Evolutionary conservation across 2,329 filamentous ascomycete species (phyloP), one percentile per base, ranked within the genome.

Genomic region (Alternaria infectoria): DNA sequence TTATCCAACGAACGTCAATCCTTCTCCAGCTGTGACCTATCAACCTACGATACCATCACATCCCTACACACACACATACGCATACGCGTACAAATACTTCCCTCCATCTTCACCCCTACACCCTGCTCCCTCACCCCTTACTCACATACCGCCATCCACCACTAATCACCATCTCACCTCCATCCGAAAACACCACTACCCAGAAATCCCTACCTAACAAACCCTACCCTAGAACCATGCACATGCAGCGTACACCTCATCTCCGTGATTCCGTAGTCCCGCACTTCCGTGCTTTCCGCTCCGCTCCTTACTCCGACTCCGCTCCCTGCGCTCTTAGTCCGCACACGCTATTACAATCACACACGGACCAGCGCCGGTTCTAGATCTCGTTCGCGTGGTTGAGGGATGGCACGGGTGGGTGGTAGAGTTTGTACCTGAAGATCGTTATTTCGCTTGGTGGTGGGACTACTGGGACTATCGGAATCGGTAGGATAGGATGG

Each of bases 251-350:
- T n/a, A 1, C 4, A 36, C 45, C 49, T 51, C 49, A 51, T 51
- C 28, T 51, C 49, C 49, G 49, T 9, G 3, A 2, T 51, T 51
- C 49, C 49, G 49, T 9, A 9, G 8, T 51, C 13, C 49, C 49
- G 49, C 19, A 17, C 17, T 51, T 23, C 49, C 49, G 28, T 51
- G 49, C 49, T 51, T 51, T 51, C 49, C 49, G 49, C 49, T 36
- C 49, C 47, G 47, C 47, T 21, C 4, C 4, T 2, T 26, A 32
- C 17, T 32, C 26, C 26, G 17, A 11, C 47, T 51, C 47, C 28
- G 28, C 49, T 51, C 21, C 47, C 6, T 19, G 10, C 17, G 17
- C 17, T 36, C 36, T 40, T 40, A 40, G 36, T 17, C 3, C n/a
- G 36, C 36, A 40, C 36, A 40, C 36, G n/a, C 36, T 40, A 40